phyloP scores from a whole-genome alignment of 2,329 filamentous ascomycete species.

The Pseudogymnoascus sp. region DNA sequence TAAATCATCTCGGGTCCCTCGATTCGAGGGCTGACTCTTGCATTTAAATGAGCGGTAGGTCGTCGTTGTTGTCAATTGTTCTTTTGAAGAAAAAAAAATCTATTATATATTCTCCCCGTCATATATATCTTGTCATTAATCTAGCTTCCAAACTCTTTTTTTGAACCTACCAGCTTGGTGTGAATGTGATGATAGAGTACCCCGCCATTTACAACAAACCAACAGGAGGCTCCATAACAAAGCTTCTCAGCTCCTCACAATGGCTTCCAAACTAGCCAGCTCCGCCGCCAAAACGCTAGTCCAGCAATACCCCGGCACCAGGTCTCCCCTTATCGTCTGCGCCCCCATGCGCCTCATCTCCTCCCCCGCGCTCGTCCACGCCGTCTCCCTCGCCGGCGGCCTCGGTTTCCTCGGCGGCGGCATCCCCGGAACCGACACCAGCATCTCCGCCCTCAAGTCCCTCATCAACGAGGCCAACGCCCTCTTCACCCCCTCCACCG shows the following conservation, averaged over 20 bases:
- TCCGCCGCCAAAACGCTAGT: neutral
- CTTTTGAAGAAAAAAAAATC: neutral
- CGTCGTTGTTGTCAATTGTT: neutral
- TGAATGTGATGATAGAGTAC: neutral
- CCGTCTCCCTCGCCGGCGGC: slow-evolving; percentile 47
- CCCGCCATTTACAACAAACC: neutral
- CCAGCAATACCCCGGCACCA: slow-evolving; percentile 48
- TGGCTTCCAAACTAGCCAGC: neutral
- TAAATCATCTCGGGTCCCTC: neutral
- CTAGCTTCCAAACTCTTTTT: neutral
- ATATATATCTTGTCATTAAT: neutral
- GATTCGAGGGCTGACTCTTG: neutral
- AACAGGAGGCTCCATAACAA: neutral
- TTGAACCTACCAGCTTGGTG: neutral
- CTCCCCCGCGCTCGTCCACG: slow-evolving; percentile 45
- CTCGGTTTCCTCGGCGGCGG: slow-evolving; percentile 39
- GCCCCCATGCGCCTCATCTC: slow-evolving; percentile 64
- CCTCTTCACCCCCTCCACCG: slow-evolving; percentile 11
- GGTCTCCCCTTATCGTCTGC: slow-evolving; percentile 47
- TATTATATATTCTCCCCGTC: neutral
- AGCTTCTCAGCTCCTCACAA: neutral
- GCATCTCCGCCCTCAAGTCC: slow-evolving; percentile 16
- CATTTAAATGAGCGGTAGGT: neutral
- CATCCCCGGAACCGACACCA: slow-evolving; percentile 32
- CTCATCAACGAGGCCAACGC: slow-evolving; percentile 23